Evolutionary conservation across 2,329 filamentous ascomycete genomes (phyloP), one percentile per base, ranked within the genome.

Genomic region (Apiospora sp.): DNA sequence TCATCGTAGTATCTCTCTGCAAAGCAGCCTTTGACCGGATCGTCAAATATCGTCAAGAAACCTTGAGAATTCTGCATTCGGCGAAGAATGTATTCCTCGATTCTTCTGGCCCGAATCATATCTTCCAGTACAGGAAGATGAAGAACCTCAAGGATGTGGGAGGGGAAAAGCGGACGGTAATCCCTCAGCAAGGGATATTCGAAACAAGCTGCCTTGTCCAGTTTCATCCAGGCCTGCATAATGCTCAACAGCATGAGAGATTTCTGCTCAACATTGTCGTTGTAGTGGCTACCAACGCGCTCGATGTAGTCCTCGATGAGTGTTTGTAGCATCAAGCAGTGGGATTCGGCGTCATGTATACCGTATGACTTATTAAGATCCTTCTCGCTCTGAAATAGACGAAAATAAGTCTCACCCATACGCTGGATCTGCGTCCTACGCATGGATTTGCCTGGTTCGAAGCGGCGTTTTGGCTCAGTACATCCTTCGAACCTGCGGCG

Each of bases 211-310:
- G 78, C 78, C 14, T 81, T 75, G 73, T 93, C 91, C 78, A 92
- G 84, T 2, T 78, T 75, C 1, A 87, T 78, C 91, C 90, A 93
- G 0, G 89, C 75, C 71, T 90, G 86, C 78, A 92, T 84, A 0
- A 89, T 68, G 10, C 82, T 85, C 0, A 93, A 81, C 0, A 92
- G 78, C 76, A 88, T 84, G 0, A 80, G 72, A 13, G 89, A 89
- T 74, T 84, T 86, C 30, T 87, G 83, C 61, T 88, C 86, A 0
- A 84, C 80, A 73, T 87, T 85, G 13, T 75, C 71, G 2, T 83
- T 76, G 74, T 88, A 90, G 0, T 80, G 75, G 0, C 80, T 73
- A 0, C 77, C 74, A 2, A 84, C 81, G 1, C 75, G 72, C 0
- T 76, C 49, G 0, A 85, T 72, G 73, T 87, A 87, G 1, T 75